A percentile compares a stretch with the other conserved stretches of the same genome.
phyloP scores from a whole-genome alignment of 2,329 filamentous ascomycete species.

The Cryphonectria nitschkei region DNA sequence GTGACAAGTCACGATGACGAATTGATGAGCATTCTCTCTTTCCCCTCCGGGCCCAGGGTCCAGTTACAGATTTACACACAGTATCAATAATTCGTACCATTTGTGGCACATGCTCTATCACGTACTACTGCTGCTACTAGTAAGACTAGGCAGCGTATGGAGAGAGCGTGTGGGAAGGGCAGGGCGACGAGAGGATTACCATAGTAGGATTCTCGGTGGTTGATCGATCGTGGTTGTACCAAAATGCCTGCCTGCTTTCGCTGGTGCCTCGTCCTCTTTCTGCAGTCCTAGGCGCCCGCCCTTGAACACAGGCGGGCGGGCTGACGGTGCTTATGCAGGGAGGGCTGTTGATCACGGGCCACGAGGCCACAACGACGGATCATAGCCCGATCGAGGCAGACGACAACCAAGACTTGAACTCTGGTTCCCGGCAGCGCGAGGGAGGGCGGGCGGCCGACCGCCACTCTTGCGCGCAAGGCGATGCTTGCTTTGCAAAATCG shows the following conservation, averaged over 20 bases:
- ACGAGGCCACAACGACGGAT: slow-evolving; percentile 19
- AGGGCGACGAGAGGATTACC: background rate
- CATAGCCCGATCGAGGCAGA: slow-evolving; percentile 21
- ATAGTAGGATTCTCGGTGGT: background rate
- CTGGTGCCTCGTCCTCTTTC: background rate
- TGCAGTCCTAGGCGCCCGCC: background rate
- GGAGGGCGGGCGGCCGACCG: slow-evolving; percentile 21
- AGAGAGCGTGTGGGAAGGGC: background rate
- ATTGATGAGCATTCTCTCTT: background rate
- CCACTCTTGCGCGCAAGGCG: slow-evolving; percentile 20
- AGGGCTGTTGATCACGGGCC: slow-evolving; percentile 11
- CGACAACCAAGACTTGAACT: slow-evolving; percentile 11
- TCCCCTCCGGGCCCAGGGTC: background rate
- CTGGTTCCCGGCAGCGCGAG: background rate
- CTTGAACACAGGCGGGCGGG: background rate
- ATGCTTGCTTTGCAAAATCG: slow-evolving; percentile 1
- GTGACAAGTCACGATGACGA: slow-evolving; percentile 10
- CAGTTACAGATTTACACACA: background rate
- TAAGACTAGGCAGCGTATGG: background rate
- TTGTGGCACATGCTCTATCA: background rate
- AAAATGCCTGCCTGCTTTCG: background rate
- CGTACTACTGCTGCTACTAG: background rate
- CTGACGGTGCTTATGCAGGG: slow-evolving; percentile 11
- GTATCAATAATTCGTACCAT: background rate
- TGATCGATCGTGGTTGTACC: background rate